A percentile compares a stretch with the other conserved stretches of the same genome.
These are phyloP conservation scores for Daldinia sp. DNA, from an alignment of 2,329 filamentous ascomycete genomes.

Conservation along the genomic window DNA sequence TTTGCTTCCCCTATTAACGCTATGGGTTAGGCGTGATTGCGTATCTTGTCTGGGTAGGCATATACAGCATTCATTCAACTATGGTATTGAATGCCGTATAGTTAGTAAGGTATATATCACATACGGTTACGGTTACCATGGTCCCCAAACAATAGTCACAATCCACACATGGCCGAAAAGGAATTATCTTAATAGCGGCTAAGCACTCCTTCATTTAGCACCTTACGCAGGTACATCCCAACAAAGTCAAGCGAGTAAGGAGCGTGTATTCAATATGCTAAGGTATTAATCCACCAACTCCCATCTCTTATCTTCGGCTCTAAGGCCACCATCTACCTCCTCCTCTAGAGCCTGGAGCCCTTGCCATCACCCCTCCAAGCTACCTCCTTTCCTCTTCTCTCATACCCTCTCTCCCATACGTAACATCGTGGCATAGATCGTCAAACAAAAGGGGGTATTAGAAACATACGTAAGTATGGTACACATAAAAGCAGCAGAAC, in stretches of 20 bases:
- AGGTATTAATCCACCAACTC: not conserved
- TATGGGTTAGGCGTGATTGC: too few relatives aligned
- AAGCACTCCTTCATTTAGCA: not conserved
- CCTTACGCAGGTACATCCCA: not conserved
- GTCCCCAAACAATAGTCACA: too few relatives aligned
- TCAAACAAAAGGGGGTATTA: slow-evolving; percentile 24
- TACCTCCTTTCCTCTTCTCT: slow-evolving; percentile 10
- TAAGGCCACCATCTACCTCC: not conserved
- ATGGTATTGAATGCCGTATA: too few relatives aligned
- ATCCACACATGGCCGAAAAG: too few relatives aligned
- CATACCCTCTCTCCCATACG: slow-evolving; percentile 13
- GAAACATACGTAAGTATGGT: slow-evolving; percentile 24
- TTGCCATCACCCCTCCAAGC: too few relatives aligned
- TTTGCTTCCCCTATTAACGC: too few relatives aligned
- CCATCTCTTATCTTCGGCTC: not conserved
- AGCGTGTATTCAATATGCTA: not conserved
- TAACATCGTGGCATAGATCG: slow-evolving; percentile 8
- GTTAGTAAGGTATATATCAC: too few relatives aligned
- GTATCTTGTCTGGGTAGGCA: too few relatives aligned
- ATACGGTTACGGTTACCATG: too few relatives aligned
- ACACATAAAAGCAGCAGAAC: not conserved
- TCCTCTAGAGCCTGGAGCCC: not conserved
- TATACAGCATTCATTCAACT: too few relatives aligned
- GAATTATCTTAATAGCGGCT: too few relatives aligned
- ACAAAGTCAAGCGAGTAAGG: not conserved